Percentiles rank a stretch among this genome's conserved stretches.
Evolutionary conservation across 768 basidiomycete genomes (phyloP).

Genomic region (Tubosaeta brunneosetosa): DNA sequence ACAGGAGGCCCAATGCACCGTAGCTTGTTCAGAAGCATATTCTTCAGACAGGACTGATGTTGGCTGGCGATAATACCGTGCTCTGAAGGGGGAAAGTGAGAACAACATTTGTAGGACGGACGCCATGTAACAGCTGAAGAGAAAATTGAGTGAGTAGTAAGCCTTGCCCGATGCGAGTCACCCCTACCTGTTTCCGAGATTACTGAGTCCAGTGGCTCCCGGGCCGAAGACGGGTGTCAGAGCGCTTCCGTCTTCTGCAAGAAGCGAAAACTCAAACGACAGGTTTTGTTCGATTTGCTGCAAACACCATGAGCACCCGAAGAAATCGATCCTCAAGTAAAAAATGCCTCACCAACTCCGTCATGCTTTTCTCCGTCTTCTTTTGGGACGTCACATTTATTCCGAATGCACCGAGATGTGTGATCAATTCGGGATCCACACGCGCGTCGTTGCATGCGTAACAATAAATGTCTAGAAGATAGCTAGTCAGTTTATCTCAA

Average conservation of each 20-base stretch:
- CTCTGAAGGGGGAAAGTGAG: constrained; percentile 70
- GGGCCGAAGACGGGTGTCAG: constrained; percentile 86
- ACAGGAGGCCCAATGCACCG: constrained; percentile 59
- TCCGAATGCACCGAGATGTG: constrained; percentile 77
- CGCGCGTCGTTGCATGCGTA: constrained; percentile 85
- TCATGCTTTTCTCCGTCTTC: constrained; percentile 97
- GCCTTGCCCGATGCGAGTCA: neutral
- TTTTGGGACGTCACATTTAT: constrained; percentile 77
- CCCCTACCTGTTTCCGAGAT: constrained; percentile 83
- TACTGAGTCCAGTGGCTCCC: constrained; percentile 83
- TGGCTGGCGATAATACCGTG: constrained; percentile 52
- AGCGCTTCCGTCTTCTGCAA: constrained; percentile 79
- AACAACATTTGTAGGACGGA: constrained; percentile 87
- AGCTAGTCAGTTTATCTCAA: neutral
- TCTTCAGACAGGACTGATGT: constrained; percentile 8
- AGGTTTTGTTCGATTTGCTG: constrained; percentile 97
- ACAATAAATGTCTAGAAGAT: constrained; percentile 76
- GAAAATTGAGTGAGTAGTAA: neutral
- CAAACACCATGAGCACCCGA: neutral
- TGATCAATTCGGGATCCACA: constrained; percentile 66
- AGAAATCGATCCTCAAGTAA: neutral
- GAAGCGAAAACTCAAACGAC: constrained; percentile 89
- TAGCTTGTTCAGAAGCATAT: constrained; percentile 29
- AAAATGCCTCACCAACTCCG: constrained; percentile 66
- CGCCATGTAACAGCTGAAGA: constrained; percentile 89